phyloP scores from a whole-genome alignment of 2,329 filamentous ascomycete genomes.

The Tetracladium maxilliforme region DNA sequence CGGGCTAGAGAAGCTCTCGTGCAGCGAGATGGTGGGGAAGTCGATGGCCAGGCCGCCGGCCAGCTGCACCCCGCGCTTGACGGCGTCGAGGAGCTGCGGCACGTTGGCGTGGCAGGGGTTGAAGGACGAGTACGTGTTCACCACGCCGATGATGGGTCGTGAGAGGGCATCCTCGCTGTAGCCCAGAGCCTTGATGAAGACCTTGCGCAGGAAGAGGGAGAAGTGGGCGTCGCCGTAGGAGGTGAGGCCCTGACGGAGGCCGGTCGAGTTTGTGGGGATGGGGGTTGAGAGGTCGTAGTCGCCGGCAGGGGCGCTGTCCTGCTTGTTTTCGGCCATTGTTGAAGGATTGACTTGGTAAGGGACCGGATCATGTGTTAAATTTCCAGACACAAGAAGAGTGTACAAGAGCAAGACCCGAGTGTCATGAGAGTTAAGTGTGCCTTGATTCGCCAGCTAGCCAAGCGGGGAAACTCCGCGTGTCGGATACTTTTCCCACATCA shows the following conservation, averaged over 20 bases:
- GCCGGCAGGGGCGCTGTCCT: too few relatives aligned
- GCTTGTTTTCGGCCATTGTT: too few relatives aligned
- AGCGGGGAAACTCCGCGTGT: too few relatives aligned
- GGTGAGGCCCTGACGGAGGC: constrained; percentile 48
- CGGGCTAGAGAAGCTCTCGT: constrained; percentile 53
- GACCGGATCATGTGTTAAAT: too few relatives aligned
- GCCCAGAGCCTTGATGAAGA: constrained; percentile 63
- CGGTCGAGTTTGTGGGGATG: constrained; percentile 28
- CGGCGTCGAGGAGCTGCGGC: constrained; percentile 56
- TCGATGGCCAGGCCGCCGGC: constrained; percentile 54
- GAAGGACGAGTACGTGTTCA: constrained; percentile 59
- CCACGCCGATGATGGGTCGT: constrained; percentile 57
- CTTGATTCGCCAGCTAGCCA: too few relatives aligned
- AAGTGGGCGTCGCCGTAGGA: constrained; percentile 64
- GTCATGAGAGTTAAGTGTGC: too few relatives aligned
- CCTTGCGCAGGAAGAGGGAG: constrained; percentile 59
- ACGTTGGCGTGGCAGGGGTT: constrained; percentile 64
- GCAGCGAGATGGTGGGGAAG: constrained; percentile 59
- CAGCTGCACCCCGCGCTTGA: constrained; percentile 52
- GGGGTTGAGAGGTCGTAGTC: constrained; percentile 45
- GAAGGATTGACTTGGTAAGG: too few relatives aligned
- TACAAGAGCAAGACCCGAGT: too few relatives aligned
- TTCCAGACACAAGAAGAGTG: too few relatives aligned
- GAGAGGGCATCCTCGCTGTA: constrained; percentile 60
- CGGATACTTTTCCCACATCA: too few relatives aligned